A percentile compares a stretch with the other conserved stretches of the same genome.
Evolutionary conservation across 495 filamentous ascomycete genomes (phyloP).

Genomic region (Pseudevernia furfuracea): DNA sequence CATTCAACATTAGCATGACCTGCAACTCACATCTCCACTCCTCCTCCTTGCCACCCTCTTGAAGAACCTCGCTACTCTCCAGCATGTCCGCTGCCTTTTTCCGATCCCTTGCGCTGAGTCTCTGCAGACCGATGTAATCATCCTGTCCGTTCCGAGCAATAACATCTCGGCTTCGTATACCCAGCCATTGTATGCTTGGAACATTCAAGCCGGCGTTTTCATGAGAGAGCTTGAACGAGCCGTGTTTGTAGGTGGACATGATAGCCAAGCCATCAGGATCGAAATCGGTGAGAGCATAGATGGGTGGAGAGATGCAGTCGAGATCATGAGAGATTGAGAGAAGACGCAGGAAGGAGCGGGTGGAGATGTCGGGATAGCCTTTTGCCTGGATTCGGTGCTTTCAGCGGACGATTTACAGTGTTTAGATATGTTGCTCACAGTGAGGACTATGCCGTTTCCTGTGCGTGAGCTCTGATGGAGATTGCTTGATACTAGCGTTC

Average conservation of each 20-base stretch:
- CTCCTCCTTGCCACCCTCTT: constrained; percentile 40
- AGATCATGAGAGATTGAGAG: constrained; percentile 28
- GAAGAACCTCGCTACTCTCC: constrained; percentile 42
- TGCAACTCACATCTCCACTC: constrained; percentile 65
- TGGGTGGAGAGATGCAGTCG: constrained; percentile 34
- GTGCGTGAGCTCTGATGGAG: constrained; percentile 44
- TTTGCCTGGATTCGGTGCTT: constrained; percentile 53
- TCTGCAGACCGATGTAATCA: constrained; percentile 39
- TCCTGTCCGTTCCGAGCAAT: constrained; percentile 22
- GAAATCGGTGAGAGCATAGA: constrained; percentile 70
- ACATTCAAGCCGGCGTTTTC: constrained; percentile 55
- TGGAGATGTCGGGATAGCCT: constrained; percentile 84
- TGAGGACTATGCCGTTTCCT: constrained; percentile 60
- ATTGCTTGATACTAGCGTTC: constrained; percentile 49
- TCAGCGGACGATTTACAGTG: not conserved
- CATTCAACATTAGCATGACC: constrained; percentile 73
- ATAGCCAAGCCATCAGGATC: constrained; percentile 83
- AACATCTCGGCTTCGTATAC: constrained; percentile 58
- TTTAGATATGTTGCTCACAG: constrained; percentile 38
- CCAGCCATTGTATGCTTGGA: constrained; percentile 62
- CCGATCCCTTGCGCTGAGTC: constrained; percentile 57
- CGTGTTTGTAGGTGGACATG: constrained; percentile 77
- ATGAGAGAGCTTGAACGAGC: constrained; percentile 65
- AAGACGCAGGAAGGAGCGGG: constrained; percentile 55
- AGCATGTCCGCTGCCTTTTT: constrained; percentile 62